These are phyloP conservation scores for Neurospora crassa DNA, from an alignment of 2,329 filamentous ascomycete genomes.

Conservation along the genomic window DNA sequence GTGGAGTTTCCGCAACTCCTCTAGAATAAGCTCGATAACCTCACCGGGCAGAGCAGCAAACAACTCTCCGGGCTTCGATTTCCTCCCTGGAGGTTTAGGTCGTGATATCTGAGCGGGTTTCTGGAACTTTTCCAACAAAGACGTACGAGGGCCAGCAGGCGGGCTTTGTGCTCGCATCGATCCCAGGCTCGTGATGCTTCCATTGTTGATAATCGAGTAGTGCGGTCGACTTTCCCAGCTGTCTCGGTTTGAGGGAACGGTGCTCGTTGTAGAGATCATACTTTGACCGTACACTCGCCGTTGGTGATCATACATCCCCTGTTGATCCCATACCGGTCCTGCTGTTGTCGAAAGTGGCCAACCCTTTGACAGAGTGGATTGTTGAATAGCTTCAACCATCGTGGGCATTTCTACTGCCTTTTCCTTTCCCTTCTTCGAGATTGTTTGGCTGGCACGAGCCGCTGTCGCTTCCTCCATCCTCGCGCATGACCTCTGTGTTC, in stretches of 20 bases:
- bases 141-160: background rate
- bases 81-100: constrained; percentile 25
- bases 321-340: constrained; percentile 4
- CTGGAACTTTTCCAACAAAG: constrained; percentile 11
- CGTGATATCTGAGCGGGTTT: constrained; percentile 7
- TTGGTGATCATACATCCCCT: constrained; percentile 14
- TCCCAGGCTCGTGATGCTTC: constrained; percentile 21
- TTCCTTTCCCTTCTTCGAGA: background rate
- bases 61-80: constrained; percentile 37
- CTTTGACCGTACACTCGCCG: constrained; percentile 20
- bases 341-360: constrained; percentile 7
- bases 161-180: constrained; percentile 11
- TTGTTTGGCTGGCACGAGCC: constrained; percentile 2
- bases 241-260: constrained; percentile 14
- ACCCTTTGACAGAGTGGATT: constrained; percentile 8
- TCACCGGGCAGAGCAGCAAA: constrained; percentile 49
- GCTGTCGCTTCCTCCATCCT: constrained; percentile 11
- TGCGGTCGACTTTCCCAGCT: constrained; percentile 24
- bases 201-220: constrained; percentile 17
- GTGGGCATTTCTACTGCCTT: background rate
- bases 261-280: constrained; percentile 23
- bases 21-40: constrained; percentile 47
- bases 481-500: constrained; percentile 18
- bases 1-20: constrained; percentile 42
- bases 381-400: background rate